Percentiles rank a stretch among this genome's conserved stretches.
Evolutionary conservation across 768 basidiomycete species (phyloP).

Genomic region (Tephrocybe sp.): DNA sequence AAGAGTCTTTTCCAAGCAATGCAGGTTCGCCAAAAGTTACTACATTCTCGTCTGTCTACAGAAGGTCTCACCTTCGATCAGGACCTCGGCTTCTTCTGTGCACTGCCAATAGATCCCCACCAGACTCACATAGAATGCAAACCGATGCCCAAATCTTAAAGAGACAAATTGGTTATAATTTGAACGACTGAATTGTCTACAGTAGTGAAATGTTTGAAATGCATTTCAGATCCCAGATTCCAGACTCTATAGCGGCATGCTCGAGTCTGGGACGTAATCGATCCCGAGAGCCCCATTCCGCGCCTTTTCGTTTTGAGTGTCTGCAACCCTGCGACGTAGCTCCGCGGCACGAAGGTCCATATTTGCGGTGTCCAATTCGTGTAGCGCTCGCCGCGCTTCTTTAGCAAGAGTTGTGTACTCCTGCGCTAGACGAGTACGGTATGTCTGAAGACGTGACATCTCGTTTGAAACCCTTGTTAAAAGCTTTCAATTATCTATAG

Average conservation of each 20-base stretch:
- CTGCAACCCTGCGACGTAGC: constrained; percentile 56
- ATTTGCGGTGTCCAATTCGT: constrained; percentile 60
- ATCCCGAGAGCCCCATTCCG: constrained; percentile 62
- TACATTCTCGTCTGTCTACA: not conserved
- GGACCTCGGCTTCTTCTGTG: constrained; percentile 70
- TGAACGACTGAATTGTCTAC: not conserved
- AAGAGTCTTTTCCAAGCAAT: constrained; percentile 67
- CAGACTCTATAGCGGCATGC: not conserved
- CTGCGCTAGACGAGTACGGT: constrained; percentile 36
- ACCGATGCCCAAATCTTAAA: constrained; percentile 48
- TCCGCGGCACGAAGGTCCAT: constrained; percentile 63
- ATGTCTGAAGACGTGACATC: constrained; percentile 35
- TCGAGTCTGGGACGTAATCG: constrained; percentile 29
- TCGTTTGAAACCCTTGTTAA: constrained; percentile 12
- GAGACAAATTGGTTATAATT: not conserved
- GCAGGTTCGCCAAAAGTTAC: constrained; percentile 48
- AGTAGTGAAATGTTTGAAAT: not conserved
- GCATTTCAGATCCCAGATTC: not conserved
- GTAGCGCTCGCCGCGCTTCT: constrained; percentile 47
- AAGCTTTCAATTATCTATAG: not conserved
- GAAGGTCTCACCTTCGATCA: constrained; percentile 26
- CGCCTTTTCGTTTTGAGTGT: constrained; percentile 61
- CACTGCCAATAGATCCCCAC: constrained; percentile 63
- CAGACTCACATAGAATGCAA: constrained; percentile 71
- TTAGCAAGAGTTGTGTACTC: constrained; percentile 41